Base-by-base conservation (phyloP, 768 basidiomycete genomes). In the Russula virescens region DNA sequence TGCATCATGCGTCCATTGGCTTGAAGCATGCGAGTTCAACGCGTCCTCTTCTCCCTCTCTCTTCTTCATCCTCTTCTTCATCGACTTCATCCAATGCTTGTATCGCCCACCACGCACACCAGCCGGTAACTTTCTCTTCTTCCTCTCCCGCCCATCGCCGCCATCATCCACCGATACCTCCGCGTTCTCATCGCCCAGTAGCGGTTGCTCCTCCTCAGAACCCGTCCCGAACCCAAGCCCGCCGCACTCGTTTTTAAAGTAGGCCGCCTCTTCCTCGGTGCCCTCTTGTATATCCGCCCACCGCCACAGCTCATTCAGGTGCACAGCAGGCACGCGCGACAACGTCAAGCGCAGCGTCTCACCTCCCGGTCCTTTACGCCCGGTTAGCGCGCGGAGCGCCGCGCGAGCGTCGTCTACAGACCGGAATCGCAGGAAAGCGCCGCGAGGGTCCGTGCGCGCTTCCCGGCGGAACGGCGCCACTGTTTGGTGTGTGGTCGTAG, bases 191-290 rank as follows among this genome's bases (percentile, higher is more conserved):
- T 31, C 31, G n/a, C n/a, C n/a, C n/a, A n/a, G n/a, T n/a, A n/a
- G n/a, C n/a, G n/a, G n/a, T n/a, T n/a, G n/a, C 18, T 31, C n/a
- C n/a, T 53, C 57, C 23, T 58, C 48, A 18, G 11, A 0, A 5
- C 40, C 58, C 3, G 57, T 54, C 10, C 46, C 62, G 3, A 63
- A 63, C 28, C 62, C 57, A 9, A 63, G 52, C 21, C 52, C 52
- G 0, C 5, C 40, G 52, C 53, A 60, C 34, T 59, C 51, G 4
- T 21, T 35, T 25, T 56, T 55, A 18, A 45, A 14, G n/a, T 45
- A n/a, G 31, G 23, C 23, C 10, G 0, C 25, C 3, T 25, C 51
- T 21, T 34, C 25, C 31, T 19, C n/a, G 14, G 6, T 19, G 0
- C 18, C 25, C 10, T 54, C 46, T 11, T 28, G 45, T 13, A 34